Evolutionary conservation across 176 grass and related monocot genomes (phyloP).

Genomic region (Eragrostis nindensis): DNA sequence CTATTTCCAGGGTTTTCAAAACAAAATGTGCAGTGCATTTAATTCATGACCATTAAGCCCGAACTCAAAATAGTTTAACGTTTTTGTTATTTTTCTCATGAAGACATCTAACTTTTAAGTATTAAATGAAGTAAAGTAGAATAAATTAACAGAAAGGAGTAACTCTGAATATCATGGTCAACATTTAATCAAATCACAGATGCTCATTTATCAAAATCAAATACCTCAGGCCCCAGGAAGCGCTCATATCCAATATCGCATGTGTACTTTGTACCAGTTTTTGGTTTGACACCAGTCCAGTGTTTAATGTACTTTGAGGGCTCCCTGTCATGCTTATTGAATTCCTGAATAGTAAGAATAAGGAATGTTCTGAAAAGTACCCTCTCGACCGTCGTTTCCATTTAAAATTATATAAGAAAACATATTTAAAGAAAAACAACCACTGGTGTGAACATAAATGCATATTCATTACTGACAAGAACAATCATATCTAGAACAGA

Average conservation of each 20-base stretch:
- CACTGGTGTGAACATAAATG: background rate
- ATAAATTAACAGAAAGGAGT: conserved; percentile 1
- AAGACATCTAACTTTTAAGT: conserved; percentile 1
- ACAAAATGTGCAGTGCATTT: background rate
- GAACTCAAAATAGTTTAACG: conserved; percentile 14
- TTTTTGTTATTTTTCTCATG: background rate
- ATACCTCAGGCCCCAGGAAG: conserved; percentile 95
- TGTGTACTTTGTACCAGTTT: conserved; percentile 75
- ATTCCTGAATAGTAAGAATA: conserved; percentile 65
- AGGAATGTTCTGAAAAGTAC: conserved; percentile 6
- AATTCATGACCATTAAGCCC: conserved; percentile 15
- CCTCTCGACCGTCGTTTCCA: background rate
- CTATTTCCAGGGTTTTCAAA: background rate
- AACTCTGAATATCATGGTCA: too few relatives aligned
- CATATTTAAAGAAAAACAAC: conserved; percentile 20
- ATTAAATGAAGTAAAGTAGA: background rate
- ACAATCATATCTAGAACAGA: background rate
- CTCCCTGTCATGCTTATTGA: conserved; percentile 96
- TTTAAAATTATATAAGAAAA: background rate
- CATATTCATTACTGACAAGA: background rate
- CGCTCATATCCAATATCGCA: conserved; percentile 97
- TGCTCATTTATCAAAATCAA: conserved; percentile 12
- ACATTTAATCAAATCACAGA: too few relatives aligned
- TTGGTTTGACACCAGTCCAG: conserved; percentile 84
- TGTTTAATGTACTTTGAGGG: conserved; percentile 87